phyloP scores from a whole-genome alignment of 140 eudicot genomes.

The Senecio squalidus region DNA sequence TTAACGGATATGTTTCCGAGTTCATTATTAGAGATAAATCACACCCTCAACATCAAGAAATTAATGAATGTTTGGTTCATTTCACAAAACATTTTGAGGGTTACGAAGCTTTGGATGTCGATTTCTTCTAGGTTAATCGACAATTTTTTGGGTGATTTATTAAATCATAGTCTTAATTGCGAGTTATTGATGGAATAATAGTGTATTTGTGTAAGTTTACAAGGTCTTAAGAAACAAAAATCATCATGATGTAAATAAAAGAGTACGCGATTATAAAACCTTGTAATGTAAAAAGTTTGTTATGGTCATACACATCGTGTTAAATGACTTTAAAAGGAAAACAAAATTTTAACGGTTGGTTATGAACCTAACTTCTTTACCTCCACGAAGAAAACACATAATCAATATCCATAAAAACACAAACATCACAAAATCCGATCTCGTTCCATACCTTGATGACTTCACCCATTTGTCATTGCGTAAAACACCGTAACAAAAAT shows the following conservation, averaged over 20 bases:
- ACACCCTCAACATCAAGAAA: slow-evolving; percentile 49
- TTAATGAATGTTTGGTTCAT: slow-evolving; percentile 45
- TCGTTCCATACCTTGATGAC: slow-evolving; percentile 6
- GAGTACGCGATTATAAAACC: not conserved
- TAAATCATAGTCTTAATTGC: not conserved
- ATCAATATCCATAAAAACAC: slow-evolving; percentile 1
- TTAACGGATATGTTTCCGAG: slow-evolving; percentile 51
- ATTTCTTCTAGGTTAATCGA: not conserved
- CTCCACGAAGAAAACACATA: slow-evolving; percentile 12
- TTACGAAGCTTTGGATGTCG: slow-evolving; percentile 16
- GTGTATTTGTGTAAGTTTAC: not conserved
- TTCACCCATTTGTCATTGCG: not conserved
- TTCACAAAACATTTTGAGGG: slow-evolving; percentile 45
- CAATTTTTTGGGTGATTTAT: not conserved
- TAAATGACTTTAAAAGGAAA: slow-evolving; percentile 7
- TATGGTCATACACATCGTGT: slow-evolving; percentile 2
- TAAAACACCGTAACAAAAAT: not conserved
- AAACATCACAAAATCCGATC: slow-evolving; percentile 6
- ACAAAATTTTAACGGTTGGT: not conserved
- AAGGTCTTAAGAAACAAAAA: too few relatives aligned
- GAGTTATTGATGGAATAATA: too few relatives aligned
- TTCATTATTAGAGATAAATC: slow-evolving; percentile 64
- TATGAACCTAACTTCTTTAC: slow-evolving; percentile 15
- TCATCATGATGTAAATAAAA: not conserved
- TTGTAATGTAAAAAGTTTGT: not conserved